Conservation (phyloP, 1,139 yeast genomes). For the Meyerozyma athensensis region DNA sequence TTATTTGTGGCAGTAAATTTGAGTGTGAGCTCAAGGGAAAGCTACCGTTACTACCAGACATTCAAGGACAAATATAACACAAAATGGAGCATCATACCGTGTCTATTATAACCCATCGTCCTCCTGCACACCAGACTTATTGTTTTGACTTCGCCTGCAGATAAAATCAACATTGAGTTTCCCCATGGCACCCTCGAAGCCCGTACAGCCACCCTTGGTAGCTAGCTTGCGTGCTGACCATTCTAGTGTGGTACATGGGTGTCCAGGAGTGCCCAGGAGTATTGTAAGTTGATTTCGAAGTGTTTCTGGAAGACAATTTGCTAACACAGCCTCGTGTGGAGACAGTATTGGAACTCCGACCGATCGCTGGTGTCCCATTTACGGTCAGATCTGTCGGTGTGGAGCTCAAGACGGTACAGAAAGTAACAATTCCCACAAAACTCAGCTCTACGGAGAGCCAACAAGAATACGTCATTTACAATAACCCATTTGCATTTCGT, state of each 20-base stretch:
- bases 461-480: slow-evolving; percentile 32
- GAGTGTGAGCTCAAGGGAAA: slow-evolving; percentile 57
- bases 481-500: slow-evolving; percentile 32
- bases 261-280: slow-evolving; percentile 62
- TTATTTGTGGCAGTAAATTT: slow-evolving; percentile 65
- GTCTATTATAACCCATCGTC: slow-evolving; percentile 10
- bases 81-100: slow-evolving; percentile 19
- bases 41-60: slow-evolving; percentile 44
- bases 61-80: slow-evolving; percentile 14
- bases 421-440: slow-evolving; percentile 35
- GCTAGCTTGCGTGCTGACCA: slow-evolving; percentile 43
- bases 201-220: slow-evolving; percentile 24
- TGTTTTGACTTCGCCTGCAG: slow-evolving; percentile 8
- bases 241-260: slow-evolving; percentile 48
- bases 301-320: slow-evolving; percentile 6
- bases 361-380: slow-evolving; percentile 36
- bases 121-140: not conserved
- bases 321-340: slow-evolving; percentile 37
- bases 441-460: slow-evolving; percentile 38
- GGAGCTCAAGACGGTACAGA: slow-evolving; percentile 35
- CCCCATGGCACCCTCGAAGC: slow-evolving; percentile 15
- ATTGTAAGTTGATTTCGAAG: slow-evolving; percentile 22
- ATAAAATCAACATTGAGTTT: slow-evolving; percentile 9
- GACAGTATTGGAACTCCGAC: slow-evolving; percentile 37
- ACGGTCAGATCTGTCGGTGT: slow-evolving; percentile 33